Evolutionary conservation across 768 basidiomycete genomes (phyloP).

Genomic region (Termitomyces sp.): DNA sequence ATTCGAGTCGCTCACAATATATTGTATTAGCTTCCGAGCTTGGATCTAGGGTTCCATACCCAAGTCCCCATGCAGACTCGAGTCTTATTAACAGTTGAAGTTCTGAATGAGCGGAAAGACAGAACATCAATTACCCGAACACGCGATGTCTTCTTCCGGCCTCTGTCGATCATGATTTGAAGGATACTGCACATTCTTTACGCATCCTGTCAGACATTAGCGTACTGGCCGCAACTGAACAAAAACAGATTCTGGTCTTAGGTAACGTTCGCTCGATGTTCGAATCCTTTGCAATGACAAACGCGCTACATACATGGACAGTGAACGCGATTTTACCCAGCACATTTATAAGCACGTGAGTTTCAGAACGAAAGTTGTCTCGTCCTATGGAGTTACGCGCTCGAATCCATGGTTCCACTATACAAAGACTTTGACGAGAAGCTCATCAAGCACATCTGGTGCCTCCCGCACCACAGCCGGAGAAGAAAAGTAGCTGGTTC

Average conservation of each 20-base stretch:
- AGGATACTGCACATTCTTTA: background rate
- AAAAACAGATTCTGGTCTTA: no score
- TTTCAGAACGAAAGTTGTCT: constrained; percentile 74
- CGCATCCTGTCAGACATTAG: no score
- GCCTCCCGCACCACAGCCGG: constrained; percentile 10
- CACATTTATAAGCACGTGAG: no score
- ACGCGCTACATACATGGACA: no score
- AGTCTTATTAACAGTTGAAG: background rate
- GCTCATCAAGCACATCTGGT: constrained; percentile 80
- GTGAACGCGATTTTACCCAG: no score
- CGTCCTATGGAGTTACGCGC: constrained; percentile 74
- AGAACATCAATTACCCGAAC: background rate
- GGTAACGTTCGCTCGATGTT: no score
- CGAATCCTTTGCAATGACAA: no score
- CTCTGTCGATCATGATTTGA: background rate
- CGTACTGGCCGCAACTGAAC: no score
- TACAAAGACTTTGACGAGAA: constrained; percentile 72
- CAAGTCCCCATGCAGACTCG: background rate
- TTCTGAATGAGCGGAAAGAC: background rate
- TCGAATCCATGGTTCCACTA: constrained; percentile 61
- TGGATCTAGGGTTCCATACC: background rate
- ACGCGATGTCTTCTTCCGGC: background rate
- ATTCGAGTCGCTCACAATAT: background rate
- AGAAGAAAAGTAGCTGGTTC: constrained; percentile 30
- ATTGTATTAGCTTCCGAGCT: background rate